Base-by-base conservation (phyloP, 805 yeast species). In the Martiniozyma abietophila region DNA sequence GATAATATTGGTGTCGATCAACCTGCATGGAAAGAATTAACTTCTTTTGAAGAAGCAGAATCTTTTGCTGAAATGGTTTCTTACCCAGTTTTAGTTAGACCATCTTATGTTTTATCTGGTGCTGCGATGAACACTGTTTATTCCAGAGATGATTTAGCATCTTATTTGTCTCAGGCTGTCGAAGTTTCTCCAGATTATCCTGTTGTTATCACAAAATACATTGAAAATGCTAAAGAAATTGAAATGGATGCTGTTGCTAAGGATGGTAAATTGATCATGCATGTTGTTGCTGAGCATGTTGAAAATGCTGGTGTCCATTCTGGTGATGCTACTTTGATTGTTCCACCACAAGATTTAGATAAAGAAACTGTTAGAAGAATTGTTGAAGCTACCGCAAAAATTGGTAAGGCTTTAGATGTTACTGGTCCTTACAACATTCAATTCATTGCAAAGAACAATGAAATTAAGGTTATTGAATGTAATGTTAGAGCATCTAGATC, bases 371-470 rank as follows among this genome's bases (percentile, higher is more conserved):
- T 88, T 71, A 62, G 50, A 18, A 74, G 96, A 54, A 68, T 89
- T 48, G 84, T 83, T 62, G 85, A 70, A 32, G 86, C 86, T 50
- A 88, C 97, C 38, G 89, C 80, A 51, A 88, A 85, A 66, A 95
- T 89, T 53, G 97, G 95, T 24, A 59, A 65, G 38, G 97, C 97
- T 19, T 86, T 92, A 82, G 80, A 84, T 40, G 88, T 89, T 52
- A 84, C 96, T 29, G 98, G 98, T 52, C 98, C 98, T 18, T 89
- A 82, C 74, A 89, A 89, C 67, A 94, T 89, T 94, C 97, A 92
- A 69, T 79, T 92, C 57, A 92, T 92, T 60, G 76, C 79, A 40
- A 76, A 71, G 44, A 66, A 74, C 47, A 25, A 69, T 71, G 40
- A 74, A 76, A 31, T 67, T 54, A 92, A 92, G 72, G 98, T 92